Base-by-base conservation (phyloP, 2,329 filamentous ascomycete species). In the Penicillium glabrum region DNA sequence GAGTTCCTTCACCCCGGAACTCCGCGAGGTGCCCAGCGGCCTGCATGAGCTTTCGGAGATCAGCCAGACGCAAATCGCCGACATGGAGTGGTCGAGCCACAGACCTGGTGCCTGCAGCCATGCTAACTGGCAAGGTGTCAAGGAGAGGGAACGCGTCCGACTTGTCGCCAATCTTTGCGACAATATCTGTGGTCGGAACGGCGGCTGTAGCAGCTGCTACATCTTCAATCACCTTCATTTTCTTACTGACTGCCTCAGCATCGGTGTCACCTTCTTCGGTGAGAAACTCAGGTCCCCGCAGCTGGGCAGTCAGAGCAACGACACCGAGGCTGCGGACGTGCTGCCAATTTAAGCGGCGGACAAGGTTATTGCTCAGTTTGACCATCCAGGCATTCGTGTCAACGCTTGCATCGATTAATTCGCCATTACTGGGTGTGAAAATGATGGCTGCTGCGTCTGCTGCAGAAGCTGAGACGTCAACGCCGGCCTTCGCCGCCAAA, bases 361-460 rank as follows among this genome's bases (percentile, higher is more conserved):
- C 89, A 21, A 99, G 85, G 45, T 85, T 80, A 64, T 93, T 90
- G 48, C 91, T 92, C 19, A 99, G 83, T 74, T 93, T 96, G 58
- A 99, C 90, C 24, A 90, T 88, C 95, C 96, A 99, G 4, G 95
- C 93, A 71, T 98, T 97, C 5, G 93, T 98, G 72, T 99, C 95
- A 43, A 98, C 93, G 69, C 93, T 97, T 13, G 93, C 95, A 73
- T 99, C 88, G 43, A 99, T 83, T 14, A 82, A 79, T 33, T 83
- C 80, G 24, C 92, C 92, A n/a, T 90, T 80, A 10, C 79, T 75
- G 1, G 95, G 95, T 0, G 91, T 92, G 70, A 93, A 93, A 5
- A 99, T 90, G 61, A 93, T 87, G 11, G 64, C 63, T 35, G 86
- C 82, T 75, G 76, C 44, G 72, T 75, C 67, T n/a, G 77, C 76